Evolutionary conservation across 352 stramenopile genomes (phyloP).

Genomic region (Globisporangium echinulatum): DNA sequence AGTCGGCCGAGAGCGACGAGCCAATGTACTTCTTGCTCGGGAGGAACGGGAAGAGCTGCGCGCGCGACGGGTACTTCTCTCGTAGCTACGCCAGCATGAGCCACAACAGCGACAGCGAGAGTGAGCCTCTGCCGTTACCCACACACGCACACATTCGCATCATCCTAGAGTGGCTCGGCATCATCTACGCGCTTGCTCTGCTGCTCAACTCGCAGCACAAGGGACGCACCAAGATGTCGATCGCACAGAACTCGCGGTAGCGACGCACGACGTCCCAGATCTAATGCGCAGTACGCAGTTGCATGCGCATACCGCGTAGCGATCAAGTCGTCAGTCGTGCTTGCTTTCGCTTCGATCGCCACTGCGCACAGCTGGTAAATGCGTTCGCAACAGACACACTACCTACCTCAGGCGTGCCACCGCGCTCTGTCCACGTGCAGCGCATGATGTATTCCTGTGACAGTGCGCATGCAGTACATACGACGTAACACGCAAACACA

Average conservation of each 20-base stretch:
- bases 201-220: too few relatives aligned
- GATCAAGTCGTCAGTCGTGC: too few relatives aligned
- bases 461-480: neutral
- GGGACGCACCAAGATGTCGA: conserved; percentile 69
- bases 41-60: conserved; percentile 62
- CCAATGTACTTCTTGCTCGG: conserved; percentile 87
- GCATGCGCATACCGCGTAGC: too few relatives aligned
- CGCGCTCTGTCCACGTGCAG: conserved; percentile 60
- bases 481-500: too few relatives aligned
- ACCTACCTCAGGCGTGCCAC: conserved; percentile 36
- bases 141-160: too few relatives aligned
- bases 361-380: too few relatives aligned
- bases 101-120: too few relatives aligned
- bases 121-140: too few relatives aligned
- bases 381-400: neutral
- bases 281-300: conserved; percentile 15
- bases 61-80: conserved; percentile 79
- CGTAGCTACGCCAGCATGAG: conserved; percentile 33
- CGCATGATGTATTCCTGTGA: conserved; percentile 79
- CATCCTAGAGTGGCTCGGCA: too few relatives aligned
- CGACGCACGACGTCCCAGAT: conserved; percentile 78
- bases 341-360: too few relatives aligned
- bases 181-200: too few relatives aligned
- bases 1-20: conserved; percentile 76
- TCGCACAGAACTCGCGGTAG: conserved; percentile 81